A percentile compares a stretch with the other conserved stretches of the same genome.
These are phyloP conservation scores for Phytophthora melonis DNA, from an alignment of 352 stramenopile genomes.

Conservation along the genomic window DNA sequence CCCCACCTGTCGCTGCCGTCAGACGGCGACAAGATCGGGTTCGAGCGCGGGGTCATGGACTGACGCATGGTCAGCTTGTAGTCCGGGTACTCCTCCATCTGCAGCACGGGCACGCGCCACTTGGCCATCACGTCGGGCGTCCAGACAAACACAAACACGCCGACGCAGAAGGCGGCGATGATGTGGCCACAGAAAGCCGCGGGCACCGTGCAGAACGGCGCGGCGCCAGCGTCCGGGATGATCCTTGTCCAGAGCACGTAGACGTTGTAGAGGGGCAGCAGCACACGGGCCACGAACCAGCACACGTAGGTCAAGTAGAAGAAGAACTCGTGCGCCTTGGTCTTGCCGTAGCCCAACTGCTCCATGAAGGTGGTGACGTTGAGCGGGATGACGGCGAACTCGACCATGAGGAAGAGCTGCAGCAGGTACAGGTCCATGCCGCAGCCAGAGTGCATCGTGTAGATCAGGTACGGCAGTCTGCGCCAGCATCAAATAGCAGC, in stretches of 20 bases:
- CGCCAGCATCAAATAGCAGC: background rate
- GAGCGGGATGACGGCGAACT: slow-evolving; percentile 84
- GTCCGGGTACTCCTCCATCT: slow-evolving; percentile 81
- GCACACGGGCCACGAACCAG: slow-evolving; percentile 80
- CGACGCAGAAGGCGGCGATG: slow-evolving; percentile 84
- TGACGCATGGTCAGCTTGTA: slow-evolving; percentile 84
- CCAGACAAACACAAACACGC: slow-evolving; percentile 86
- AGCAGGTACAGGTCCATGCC: slow-evolving; percentile 82
- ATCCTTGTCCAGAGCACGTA: slow-evolving; percentile 81
- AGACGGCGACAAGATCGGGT: slow-evolving; percentile 51
- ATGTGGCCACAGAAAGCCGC: slow-evolving; percentile 80
- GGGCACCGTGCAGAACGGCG: slow-evolving; percentile 70
- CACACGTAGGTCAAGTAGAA: slow-evolving; percentile 81
- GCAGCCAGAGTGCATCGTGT: slow-evolving; percentile 80
- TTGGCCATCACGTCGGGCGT: slow-evolving; percentile 84
- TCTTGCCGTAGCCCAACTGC: slow-evolving; percentile 79
- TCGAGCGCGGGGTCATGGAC: slow-evolving; percentile 75
- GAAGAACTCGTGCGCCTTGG: slow-evolving; percentile 60
- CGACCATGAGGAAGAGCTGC: slow-evolving; percentile 86
- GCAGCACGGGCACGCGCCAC: slow-evolving; percentile 68
- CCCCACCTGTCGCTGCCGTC: slow-evolving; percentile 32
- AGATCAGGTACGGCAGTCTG: slow-evolving; percentile 86
- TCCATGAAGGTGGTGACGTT: slow-evolving; percentile 87
- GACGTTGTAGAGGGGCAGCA: slow-evolving; percentile 83
- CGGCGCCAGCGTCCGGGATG: slow-evolving; percentile 56